These are phyloP conservation scores for Graphilbum ipis-grandicollis DNA, from an alignment of 2,329 filamentous ascomycete species.

Conservation along the genomic window DNA sequence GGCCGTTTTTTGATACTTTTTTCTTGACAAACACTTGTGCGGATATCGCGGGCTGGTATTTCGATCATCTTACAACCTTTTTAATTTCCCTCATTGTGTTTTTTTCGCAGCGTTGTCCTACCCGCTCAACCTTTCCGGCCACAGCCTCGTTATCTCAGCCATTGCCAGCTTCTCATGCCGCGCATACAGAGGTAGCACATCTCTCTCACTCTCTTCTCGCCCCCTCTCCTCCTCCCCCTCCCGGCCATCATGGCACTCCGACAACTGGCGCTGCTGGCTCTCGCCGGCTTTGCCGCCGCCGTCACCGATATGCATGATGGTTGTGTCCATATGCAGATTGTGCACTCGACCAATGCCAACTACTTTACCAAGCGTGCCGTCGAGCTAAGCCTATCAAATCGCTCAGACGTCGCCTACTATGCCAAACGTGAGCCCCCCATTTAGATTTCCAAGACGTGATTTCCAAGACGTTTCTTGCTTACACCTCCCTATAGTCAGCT, in stretches of 20 bases:
- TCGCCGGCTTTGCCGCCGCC: neutral
- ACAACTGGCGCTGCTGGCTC: neutral
- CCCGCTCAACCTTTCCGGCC: too few relatives aligned
- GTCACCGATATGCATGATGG: conserved; percentile 10
- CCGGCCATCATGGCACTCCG: neutral
- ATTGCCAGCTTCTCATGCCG: too few relatives aligned
- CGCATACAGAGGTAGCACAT: neutral
- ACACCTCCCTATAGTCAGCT: conserved; percentile 21
- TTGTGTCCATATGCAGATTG: conserved; percentile 22
- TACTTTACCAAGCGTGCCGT: conserved; percentile 24
- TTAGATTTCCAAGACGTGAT: too few relatives aligned
- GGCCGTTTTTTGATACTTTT: too few relatives aligned
- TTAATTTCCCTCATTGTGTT: too few relatives aligned
- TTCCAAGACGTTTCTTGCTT: too few relatives aligned
- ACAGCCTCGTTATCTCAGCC: too few relatives aligned
- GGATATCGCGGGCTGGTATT: too few relatives aligned
- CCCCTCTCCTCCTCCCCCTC: neutral
- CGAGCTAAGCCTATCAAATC: conserved; percentile 28
- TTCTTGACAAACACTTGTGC: too few relatives aligned
- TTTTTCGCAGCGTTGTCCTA: too few relatives aligned
- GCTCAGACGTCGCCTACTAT: conserved; percentile 36
- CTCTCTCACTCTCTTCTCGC: neutral
- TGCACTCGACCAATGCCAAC: conserved; percentile 23
- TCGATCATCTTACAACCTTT: too few relatives aligned
- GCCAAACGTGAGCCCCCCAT: conserved; percentile 26